Conservation (phyloP, 768 basidiomycete genomes). For the Boletus tylopilopsis region DNA sequence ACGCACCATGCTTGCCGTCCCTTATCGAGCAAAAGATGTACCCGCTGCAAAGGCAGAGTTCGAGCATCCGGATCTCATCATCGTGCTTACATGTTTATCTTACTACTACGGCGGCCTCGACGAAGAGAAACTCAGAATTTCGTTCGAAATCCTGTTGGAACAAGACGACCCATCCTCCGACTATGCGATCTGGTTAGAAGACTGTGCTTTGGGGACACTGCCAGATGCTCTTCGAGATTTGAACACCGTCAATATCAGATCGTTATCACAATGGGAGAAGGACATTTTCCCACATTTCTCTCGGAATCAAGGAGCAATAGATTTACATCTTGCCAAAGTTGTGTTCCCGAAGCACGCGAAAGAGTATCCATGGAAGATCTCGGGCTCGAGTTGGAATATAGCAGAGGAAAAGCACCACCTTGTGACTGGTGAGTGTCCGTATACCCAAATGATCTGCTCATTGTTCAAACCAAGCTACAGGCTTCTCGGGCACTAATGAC, state of each 20-base stretch:
- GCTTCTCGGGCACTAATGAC: neutral
- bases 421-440: neutral
- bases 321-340: neutral
- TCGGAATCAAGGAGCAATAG: neutral
- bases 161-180: neutral
- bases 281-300: neutral
- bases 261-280: neutral
- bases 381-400: neutral
- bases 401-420: neutral
- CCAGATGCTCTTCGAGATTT: neutral
- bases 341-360: neutral
- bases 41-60: neutral
- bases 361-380: neutral
- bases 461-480: neutral
- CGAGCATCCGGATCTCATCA: neutral
- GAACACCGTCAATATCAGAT: neutral
- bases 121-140: neutral
- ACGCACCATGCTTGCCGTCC: neutral
- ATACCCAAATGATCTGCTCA: neutral
- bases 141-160: neutral
- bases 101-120: neutral
- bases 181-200: neutral
- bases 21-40: neutral
- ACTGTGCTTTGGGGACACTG: neutral
- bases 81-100: neutral